These are phyloP conservation scores for Chrysosporium keratinophilum DNA, from an alignment of 2,329 filamentous ascomycete species.

Conservation along the genomic window DNA sequence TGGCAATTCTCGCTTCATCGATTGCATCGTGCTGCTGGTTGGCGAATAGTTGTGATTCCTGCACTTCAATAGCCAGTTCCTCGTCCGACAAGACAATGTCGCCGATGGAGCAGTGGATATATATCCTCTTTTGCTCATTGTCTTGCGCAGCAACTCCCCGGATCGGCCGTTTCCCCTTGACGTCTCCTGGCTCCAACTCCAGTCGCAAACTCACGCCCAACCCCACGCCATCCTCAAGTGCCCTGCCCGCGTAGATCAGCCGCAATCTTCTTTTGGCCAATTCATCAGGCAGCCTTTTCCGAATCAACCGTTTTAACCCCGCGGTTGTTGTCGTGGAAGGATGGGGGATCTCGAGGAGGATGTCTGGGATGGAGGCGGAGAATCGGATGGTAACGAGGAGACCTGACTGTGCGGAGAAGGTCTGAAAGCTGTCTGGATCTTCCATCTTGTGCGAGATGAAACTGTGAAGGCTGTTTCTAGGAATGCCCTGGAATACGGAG, in stretches of 20 bases:
- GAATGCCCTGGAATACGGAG: background rate
- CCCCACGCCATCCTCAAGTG: slow-evolving; percentile 63
- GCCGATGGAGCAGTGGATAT: slow-evolving; percentile 89
- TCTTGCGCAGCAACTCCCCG: slow-evolving; percentile 20
- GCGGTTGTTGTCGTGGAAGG: slow-evolving; percentile 62
- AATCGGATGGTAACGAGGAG: slow-evolving; percentile 83
- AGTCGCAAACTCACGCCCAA: slow-evolving; percentile 53
- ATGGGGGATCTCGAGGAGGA: slow-evolving; percentile 62
- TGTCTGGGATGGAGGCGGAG: slow-evolving; percentile 71
- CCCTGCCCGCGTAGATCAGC: slow-evolving; percentile 80
- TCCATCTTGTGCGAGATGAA: slow-evolving; percentile 5
- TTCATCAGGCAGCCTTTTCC: slow-evolving; percentile 53
- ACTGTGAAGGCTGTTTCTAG: background rate
- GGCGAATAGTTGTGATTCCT: background rate
- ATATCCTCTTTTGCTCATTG: slow-evolving; percentile 47
- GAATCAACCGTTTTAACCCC: slow-evolving; percentile 72
- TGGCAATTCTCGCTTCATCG: background rate
- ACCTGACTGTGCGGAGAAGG: slow-evolving; percentile 15
- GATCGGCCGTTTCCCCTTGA: slow-evolving; percentile 56
- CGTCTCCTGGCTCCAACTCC: slow-evolving; percentile 24
- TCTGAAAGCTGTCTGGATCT: slow-evolving; percentile 18
- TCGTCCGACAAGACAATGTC: slow-evolving; percentile 55
- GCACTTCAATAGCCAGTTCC: slow-evolving; percentile 60
- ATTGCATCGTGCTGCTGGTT: background rate
- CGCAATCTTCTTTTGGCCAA: slow-evolving; percentile 63